Evolutionary conservation across 2,329 filamentous ascomycete species (phyloP), one percentile per base, ranked within the genome.

Genomic region (Fonsecaea pedrosoi): DNA sequence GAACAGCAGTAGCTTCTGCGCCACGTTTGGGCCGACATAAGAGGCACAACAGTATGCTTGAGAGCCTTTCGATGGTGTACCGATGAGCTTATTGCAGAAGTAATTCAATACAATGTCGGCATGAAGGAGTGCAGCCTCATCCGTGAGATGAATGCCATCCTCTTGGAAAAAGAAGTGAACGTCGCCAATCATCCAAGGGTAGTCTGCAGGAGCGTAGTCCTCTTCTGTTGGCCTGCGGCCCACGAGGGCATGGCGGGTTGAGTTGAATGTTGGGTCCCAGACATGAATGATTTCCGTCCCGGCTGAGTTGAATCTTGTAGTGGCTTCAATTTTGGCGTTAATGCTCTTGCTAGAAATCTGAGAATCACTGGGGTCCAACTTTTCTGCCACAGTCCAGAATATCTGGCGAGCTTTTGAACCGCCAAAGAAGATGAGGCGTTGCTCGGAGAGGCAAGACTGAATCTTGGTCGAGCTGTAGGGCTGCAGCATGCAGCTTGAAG

Each of bases 351-450:
- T 62, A 8, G 53, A n/a, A 37, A 34, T 62, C 25, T 38, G 48
- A 30, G 50, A 10, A 4, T 38, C 35, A 35, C 7, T 21, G 6
- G 21, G 54, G 12, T 85, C 80, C 34, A 88, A 76, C 69, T 82
- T 83, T 64, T 77, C 80, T 18, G 82, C 82, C 2, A 82, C 80
- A 58, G 85, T 85, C 83, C 86, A 89, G 74, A 86, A 90, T 5
- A 89, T 75, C 70, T 89, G 84, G 12, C 87, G 83, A 7, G 84
- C 82, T 0, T 83, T 85, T 1, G 85, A 85, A 74, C 90, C 88
- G 42, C 88, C 88, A 32, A 84, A 81, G 70, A 90, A 87, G 15
- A 88, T 79, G n/a, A 89, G 72, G 58, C 81, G 82, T 7, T 82
- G 82, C 13, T 80, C 78, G 1, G 77, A 77, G 25, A 88, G 79